phyloP scores from a whole-genome alignment of 495 filamentous ascomycete genomes.

The Parathielavia appendiculata region DNA sequence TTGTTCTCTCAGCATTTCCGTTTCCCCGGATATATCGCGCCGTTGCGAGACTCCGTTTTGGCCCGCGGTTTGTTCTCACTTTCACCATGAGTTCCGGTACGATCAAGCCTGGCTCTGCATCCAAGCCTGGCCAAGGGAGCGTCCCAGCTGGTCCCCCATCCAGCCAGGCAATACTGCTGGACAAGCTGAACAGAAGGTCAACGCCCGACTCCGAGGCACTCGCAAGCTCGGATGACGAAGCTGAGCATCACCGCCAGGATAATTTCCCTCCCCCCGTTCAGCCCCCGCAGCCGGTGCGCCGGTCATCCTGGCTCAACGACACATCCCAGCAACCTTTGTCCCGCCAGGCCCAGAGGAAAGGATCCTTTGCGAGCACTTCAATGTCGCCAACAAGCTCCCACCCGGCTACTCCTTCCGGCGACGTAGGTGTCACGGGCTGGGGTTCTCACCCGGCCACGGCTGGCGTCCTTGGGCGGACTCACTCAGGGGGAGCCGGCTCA shows the following conservation, averaged over 20 bases:
- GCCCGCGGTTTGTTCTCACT: not conserved
- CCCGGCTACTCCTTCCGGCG: constrained; percentile 65
- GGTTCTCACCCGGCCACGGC: constrained; percentile 48
- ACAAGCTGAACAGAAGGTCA: constrained; percentile 72
- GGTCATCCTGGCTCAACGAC: constrained; percentile 59
- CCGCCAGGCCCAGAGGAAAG: constrained; percentile 43
- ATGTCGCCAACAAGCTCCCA: constrained; percentile 73
- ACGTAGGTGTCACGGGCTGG: constrained; percentile 60
- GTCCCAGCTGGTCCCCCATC: constrained; percentile 38
- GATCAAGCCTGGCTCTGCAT: constrained; percentile 37
- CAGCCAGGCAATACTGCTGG: constrained; percentile 59
- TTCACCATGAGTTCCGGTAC: constrained; percentile 40
- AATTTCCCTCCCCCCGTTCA: constrained; percentile 38
- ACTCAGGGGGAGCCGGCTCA: constrained; percentile 45
- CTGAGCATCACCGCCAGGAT: constrained; percentile 52
- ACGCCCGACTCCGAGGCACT: constrained; percentile 92
- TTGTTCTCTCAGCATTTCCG: not conserved
- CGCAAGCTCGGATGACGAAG: constrained; percentile 88
- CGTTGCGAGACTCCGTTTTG: not conserved
- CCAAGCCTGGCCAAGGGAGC: constrained; percentile 39
- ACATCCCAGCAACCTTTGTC: constrained; percentile 45
- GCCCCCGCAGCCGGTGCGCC: constrained; percentile 49
- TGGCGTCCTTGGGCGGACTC: constrained; percentile 52
- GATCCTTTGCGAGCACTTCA: constrained; percentile 59
- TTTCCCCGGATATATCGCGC: not conserved